Evolutionary conservation across 2,329 filamentous ascomycete species (phyloP), one percentile per base, ranked within the genome.

Genomic region (Beauveria varroae): DNA sequence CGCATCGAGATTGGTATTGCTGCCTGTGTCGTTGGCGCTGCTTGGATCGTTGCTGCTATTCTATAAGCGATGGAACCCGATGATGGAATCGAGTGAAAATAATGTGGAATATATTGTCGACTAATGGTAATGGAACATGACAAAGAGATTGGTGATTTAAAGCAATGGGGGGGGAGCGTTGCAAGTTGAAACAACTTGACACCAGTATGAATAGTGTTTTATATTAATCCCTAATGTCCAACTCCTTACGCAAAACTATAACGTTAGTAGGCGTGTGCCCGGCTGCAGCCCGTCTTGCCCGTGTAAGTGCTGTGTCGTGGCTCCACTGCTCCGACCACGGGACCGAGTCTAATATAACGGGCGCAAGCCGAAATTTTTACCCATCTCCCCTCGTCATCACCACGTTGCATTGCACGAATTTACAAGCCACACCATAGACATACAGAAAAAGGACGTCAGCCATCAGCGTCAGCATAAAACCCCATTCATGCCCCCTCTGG

Each of bases 1-100:
- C 64, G 80, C 16, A 55, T 63, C 20, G 68, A 70, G 59, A 64
- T 69, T 24, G 65, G 68, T 52, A 3, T 67, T n/a, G 62, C 69
- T 9, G 66, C 66, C 46, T 66, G 64, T 30, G 44, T 70, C 53
- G 67, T 70, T 41, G 67, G 64, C 3, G 62, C 55, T 18, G 63
- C 64, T 59, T 71, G 68, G 67, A 22, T 66, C 6, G 55, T 65
- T 18, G 65, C 67, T 34, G 64, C 62, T 10, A 62, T 70, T 28
- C 9, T 59, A 3, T 71, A 63, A 63, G 53, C 30, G 24, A 12
- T 14, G 34, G 9, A 28, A 28, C 4, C n/a, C 20, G 8, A 8
- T 18, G 9, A 14, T 18, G 9, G 7, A 26, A 30, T 22, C 4
- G 30, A 44, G 5, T 22, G 6, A 5, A 16, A 4, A 22, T n/a